A percentile compares a stretch with the other conserved stretches of the same genome.
Evolutionary conservation across 2,329 filamentous ascomycete species (phyloP).

Genomic region (Parascedosporium putredinis): DNA sequence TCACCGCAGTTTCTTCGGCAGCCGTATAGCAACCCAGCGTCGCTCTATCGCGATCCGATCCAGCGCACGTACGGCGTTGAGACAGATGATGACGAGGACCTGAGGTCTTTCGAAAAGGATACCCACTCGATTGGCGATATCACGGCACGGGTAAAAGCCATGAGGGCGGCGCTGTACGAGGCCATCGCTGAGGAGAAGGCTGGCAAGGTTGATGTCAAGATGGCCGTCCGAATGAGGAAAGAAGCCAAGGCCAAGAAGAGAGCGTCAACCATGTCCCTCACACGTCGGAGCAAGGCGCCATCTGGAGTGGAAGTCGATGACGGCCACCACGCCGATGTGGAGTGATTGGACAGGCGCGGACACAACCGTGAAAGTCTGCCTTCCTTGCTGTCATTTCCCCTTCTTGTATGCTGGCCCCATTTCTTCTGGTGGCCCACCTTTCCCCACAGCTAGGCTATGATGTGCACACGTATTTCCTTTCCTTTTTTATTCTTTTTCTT

Average conservation of each 20-base stretch:
- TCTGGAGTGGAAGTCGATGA: not conserved
- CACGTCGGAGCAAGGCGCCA: not conserved
- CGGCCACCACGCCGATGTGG: not conserved
- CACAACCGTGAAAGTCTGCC: too few species aligned
- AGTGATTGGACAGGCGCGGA: slow-evolving; percentile 3
- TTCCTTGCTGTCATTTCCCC: too few species aligned
- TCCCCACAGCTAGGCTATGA: too few species aligned
- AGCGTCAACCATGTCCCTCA: slow-evolving; percentile 12
- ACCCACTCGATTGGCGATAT: not conserved
- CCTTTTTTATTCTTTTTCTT: not conserved
- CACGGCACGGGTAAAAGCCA: not conserved
- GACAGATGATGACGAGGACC: not conserved
- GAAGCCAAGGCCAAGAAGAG: slow-evolving; percentile 19
- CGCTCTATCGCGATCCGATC: not conserved
- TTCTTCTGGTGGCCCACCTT: too few species aligned
- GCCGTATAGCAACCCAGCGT: not conserved
- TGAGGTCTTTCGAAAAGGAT: not conserved
- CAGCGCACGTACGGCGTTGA: not conserved
- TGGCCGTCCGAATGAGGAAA: slow-evolving; percentile 21
- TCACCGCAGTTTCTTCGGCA: slow-evolving; percentile 1
- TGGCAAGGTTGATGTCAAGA: slow-evolving; percentile 17
- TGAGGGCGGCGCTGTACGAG: not conserved
- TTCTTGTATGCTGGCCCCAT: too few species aligned
- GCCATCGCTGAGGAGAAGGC: slow-evolving; percentile 11
- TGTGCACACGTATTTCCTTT: not conserved